Conservation (phyloP, 192 early-diverging fungal genomes). For the Kickxella alabastrina region DNA sequence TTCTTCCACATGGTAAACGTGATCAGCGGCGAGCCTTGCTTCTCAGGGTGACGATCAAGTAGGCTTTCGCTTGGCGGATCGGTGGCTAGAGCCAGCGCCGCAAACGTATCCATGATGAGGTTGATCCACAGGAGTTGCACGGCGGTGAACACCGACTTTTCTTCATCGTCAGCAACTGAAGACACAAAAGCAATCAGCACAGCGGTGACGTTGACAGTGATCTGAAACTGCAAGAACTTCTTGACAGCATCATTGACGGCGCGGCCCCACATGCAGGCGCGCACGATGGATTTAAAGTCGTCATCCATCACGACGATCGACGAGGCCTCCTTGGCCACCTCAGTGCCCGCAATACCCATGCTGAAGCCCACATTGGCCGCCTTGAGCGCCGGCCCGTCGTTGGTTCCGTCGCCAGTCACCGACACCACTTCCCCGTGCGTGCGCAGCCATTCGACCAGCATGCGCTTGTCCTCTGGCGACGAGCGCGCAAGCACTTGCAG, state of each 20-base stretch:
- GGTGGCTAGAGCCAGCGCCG: constrained; percentile 94
- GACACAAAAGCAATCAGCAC: constrained; percentile 78
- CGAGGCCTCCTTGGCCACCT: constrained; percentile 99
- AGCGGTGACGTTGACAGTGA: constrained; percentile 95
- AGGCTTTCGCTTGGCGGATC: constrained; percentile 86
- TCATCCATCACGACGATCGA: constrained; percentile 97
- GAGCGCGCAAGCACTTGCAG: constrained; percentile 93
- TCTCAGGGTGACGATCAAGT: constrained; percentile 81
- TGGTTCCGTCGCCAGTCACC: constrained; percentile 99
- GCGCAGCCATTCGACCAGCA: constrained; percentile 85
- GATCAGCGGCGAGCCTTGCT: constrained; percentile 78
- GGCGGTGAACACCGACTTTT: constrained; percentile 87
- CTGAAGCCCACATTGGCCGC: constrained; percentile 95
- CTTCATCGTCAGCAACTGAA: constrained; percentile 56
- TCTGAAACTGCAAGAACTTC: constrained; percentile 98
- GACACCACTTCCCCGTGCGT: constrained; percentile 92
- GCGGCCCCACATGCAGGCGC: constrained; percentile 96
- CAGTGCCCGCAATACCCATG: constrained; percentile 99
- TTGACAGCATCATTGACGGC: constrained; percentile 94
- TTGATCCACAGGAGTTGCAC: constrained; percentile 99
- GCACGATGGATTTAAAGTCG: constrained; percentile 96
- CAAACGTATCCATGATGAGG: constrained; percentile 99
- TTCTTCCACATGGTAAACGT: constrained; percentile 92
- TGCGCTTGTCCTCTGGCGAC: constrained; percentile 94
- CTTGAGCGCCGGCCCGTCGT: constrained; percentile 94